Evolutionary conservation across 192 early-diverging fungal species (phyloP).

Genomic region (Dissophora ornata): DNA sequence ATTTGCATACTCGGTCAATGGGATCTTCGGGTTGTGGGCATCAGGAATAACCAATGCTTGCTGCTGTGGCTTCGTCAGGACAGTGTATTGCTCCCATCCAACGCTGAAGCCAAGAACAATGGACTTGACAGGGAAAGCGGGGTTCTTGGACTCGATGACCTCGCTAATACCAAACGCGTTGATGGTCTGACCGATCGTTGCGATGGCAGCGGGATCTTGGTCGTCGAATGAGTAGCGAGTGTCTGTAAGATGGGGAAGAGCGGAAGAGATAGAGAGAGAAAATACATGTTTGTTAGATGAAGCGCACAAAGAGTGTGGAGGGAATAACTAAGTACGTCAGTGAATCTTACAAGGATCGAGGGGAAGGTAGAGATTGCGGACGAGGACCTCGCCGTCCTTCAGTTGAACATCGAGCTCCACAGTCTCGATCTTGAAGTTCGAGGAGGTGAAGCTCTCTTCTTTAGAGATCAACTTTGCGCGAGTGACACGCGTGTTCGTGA

Average conservation of each 20-base stretch:
- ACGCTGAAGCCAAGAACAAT: constrained; percentile 60
- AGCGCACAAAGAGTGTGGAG: neutral
- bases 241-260: constrained; percentile 3
- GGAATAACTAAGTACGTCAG: neutral
- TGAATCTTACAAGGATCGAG: constrained; percentile 25
- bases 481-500: constrained; percentile 23
- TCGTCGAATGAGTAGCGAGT: constrained; percentile 12
- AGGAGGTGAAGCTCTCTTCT: neutral
- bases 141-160: constrained; percentile 72
- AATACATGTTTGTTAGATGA: too few species aligned
- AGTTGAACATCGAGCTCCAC: constrained; percentile 1
- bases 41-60: constrained; percentile 52
- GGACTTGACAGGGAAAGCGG: constrained; percentile 67
- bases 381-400: constrained; percentile 20
- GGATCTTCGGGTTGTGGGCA: constrained; percentile 54
- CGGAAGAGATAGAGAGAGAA: neutral
- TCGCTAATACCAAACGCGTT: constrained; percentile 67
- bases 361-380: constrained; percentile 24
- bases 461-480: neutral
- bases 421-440: constrained; percentile 9
- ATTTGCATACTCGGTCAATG: constrained; percentile 69
- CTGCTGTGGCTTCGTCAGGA: constrained; percentile 47
- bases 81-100: constrained; percentile 69
- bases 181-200: constrained; percentile 67
- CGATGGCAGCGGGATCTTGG: neutral